Evolutionary conservation across 768 basidiomycete species (phyloP), one percentile per base, ranked within the genome.

Genomic region (Tricholomella constricta): DNA sequence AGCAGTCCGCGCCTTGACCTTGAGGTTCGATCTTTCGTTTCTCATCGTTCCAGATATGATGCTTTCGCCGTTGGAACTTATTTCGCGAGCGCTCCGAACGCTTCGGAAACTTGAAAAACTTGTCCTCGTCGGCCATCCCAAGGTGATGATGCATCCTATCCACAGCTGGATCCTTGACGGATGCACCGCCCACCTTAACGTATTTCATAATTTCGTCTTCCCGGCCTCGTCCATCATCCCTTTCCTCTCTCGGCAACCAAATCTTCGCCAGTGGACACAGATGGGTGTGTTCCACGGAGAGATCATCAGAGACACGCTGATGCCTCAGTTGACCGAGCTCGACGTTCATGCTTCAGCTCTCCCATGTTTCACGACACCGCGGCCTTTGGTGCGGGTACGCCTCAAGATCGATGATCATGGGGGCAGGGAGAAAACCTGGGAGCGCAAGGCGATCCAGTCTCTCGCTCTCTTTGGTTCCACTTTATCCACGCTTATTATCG

Each of bases 81-180:
- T 63, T n/a, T 44, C 60, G 2, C 55, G 57, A 26, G 62, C 60
- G 15, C 46, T 63, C 10, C 40, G 32, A 29, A 37, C 48, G 29
- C 55, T 63, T 3, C 45, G 23, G n/a, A 57, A 55, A 15, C 52
- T 63, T 15, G 40, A 52, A 22, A 57, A 40, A 19, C 60, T 57
- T 37, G 48, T 57, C 6, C 52, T 61, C 12, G 11, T 54, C 20
- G 62, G 62, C 6, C 60, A 63, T 48, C 54, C 60, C 22, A 45
- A 43, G 29, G 62, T 51, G 22, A 63, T 61, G 60, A 63, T 61
- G 62, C 55, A 61, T 51, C 60, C 57, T 10, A 52, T 61, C 36
- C 45, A 58, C 27, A 51, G 53, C 15, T 59, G 62, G 60, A 51
- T 63, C 19, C 57, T 63, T 43, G 62, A 63, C 43, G 59, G 55